Conservation (phyloP, 2,329 filamentous ascomycete species). For the Aspergillus spinulosporus region DNA sequence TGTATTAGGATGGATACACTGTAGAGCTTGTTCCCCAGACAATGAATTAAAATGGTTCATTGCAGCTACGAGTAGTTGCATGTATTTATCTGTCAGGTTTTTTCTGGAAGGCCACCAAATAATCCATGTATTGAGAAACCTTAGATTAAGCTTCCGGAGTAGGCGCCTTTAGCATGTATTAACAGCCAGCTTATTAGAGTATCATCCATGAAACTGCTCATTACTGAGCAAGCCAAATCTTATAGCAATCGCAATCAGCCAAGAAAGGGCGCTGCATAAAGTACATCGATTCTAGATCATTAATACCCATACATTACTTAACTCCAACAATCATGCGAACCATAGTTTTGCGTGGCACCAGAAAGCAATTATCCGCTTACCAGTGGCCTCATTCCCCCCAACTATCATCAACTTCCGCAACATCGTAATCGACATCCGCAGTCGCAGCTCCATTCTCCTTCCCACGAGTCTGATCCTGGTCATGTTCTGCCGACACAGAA, state of each 20-base stretch:
- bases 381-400: conserved; percentile 33
- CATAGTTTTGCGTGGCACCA: neutral
- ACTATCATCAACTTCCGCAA: conserved; percentile 51
- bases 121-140: no score
- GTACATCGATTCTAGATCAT: neutral
- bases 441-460: conserved; percentile 19
- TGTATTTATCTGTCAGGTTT: no score
- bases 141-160: neutral
- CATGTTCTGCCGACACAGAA: conserved; percentile 13
- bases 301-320: neutral
- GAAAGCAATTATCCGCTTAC: neutral
- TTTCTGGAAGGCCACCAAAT: no score
- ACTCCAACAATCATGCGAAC: neutral
- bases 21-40: conserved; percentile 37
- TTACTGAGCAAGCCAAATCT: no score
- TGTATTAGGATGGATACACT: conserved; percentile 35
- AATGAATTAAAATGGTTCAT: conserved; percentile 13
- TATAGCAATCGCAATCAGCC: no score
- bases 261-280: neutral
- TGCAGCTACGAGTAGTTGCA: no score
- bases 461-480: conserved; percentile 13
- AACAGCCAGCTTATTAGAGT: no score
- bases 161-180: no score
- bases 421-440: conserved; percentile 52
- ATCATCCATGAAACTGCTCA: no score